Percentiles rank a stretch among this genome's conserved stretches.
phyloP scores from a whole-genome alignment of 257 asterid species.

The Mitragyna speciosa region DNA sequence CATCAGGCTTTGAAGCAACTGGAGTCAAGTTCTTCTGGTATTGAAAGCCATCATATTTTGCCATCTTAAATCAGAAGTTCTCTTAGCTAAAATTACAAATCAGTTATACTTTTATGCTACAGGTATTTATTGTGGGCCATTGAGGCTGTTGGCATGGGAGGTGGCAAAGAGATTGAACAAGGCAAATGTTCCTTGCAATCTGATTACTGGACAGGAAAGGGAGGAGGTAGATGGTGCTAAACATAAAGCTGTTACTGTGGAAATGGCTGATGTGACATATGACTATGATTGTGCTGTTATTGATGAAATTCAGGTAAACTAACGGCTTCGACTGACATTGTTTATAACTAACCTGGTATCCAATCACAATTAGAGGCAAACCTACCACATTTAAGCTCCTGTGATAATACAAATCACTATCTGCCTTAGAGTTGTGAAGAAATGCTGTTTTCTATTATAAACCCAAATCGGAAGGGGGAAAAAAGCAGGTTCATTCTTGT shows the following conservation, averaged over 20 bases:
- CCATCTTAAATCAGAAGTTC: constrained; percentile 2
- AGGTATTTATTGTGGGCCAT: constrained; percentile 96
- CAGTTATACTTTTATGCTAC: constrained; percentile 20
- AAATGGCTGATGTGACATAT: constrained; percentile 80
- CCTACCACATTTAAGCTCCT: background rate
- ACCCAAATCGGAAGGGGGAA: background rate
- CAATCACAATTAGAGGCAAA: background rate
- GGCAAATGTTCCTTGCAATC: constrained; percentile 88
- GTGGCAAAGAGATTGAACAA: constrained; percentile 84
- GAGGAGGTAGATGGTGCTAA: constrained; percentile 85
- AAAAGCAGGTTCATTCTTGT: too few relatives aligned
- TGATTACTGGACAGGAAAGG: constrained; percentile 94
- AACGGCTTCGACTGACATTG: background rate
- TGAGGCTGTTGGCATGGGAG: constrained; percentile 99
- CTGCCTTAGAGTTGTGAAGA: background rate
- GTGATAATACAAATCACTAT: too few relatives aligned
- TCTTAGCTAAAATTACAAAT: constrained; percentile 3
- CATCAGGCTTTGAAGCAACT: constrained; percentile 74
- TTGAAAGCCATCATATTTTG: constrained; percentile 5
- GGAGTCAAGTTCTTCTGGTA: constrained; percentile 81
- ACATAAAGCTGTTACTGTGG: constrained; percentile 89
- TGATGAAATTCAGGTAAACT: constrained; percentile 90
- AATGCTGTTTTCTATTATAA: background rate
- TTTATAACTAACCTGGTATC: too few relatives aligned
- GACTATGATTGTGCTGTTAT: constrained; percentile 81